A percentile compares a stretch with the other conserved stretches of the same genome.
Conservation (phyloP, 306 rosid species). For the Cyamopsis tetragonoloba region DNA sequence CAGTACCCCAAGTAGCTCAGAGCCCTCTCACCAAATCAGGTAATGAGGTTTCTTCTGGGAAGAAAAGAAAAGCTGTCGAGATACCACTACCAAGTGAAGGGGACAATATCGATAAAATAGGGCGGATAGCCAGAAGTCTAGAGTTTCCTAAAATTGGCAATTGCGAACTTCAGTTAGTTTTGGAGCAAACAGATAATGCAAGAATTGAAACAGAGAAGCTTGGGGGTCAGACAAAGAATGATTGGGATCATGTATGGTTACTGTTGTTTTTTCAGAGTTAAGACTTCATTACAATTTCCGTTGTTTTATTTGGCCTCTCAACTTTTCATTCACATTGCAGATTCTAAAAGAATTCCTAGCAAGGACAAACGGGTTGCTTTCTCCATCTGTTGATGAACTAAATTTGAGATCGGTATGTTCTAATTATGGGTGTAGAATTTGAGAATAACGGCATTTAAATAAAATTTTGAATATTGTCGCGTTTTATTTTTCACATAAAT, state of each 20-base stretch:
- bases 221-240: constrained; percentile 37
- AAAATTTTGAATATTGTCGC: not conserved
- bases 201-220: constrained; percentile 35
- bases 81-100: constrained; percentile 30
- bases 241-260: constrained; percentile 63
- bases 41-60: constrained; percentile 43
- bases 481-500: not conserved
- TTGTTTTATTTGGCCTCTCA: constrained; percentile 18
- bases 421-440: constrained; percentile 13
- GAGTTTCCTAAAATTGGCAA: constrained; percentile 37
- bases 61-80: constrained; percentile 50
- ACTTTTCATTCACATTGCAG: constrained; percentile 45
- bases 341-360: constrained; percentile 44
- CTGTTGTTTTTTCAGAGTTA: constrained; percentile 13
- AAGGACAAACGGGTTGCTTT: constrained; percentile 49
- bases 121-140: constrained; percentile 34
- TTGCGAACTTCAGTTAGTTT: constrained; percentile 26
- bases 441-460: not conserved
- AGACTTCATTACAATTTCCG: constrained; percentile 6
- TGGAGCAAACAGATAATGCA: constrained; percentile 26
- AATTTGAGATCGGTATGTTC: constrained; percentile 52
- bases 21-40: constrained; percentile 31
- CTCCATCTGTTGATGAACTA: constrained; percentile 53
- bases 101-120: constrained; percentile 26
- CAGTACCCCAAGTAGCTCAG: constrained; percentile 26